A percentile compares a stretch with the other conserved stretches of the same genome.
Conservation (phyloP, 768 basidiomycete species). For the Amyloporia xantha region DNA sequence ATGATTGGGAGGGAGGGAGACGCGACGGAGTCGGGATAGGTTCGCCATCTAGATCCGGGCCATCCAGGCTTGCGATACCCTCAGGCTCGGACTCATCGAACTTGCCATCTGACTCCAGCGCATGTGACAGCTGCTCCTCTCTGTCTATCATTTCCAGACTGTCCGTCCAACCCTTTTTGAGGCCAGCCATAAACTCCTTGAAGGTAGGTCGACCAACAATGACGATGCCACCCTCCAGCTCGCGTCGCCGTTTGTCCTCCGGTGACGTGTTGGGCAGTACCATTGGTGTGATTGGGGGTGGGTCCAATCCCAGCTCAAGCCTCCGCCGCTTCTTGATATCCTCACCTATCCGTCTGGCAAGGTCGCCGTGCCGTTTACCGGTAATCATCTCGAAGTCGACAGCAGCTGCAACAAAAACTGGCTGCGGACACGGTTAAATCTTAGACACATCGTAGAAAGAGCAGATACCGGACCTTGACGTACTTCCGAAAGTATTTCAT, state of each 20-base stretch:
- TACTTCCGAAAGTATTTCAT: constrained; percentile 93
- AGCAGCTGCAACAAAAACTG: constrained; percentile 88
- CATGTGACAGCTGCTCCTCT: constrained; percentile 63
- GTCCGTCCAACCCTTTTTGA: constrained; percentile 80
- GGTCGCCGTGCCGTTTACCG: constrained; percentile 80
- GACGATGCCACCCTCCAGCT: constrained; percentile 78
- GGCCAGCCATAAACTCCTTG: constrained; percentile 91
- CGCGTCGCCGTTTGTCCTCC: constrained; percentile 45
- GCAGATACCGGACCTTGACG: constrained; percentile 68
- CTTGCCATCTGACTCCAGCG: constrained; percentile 62
- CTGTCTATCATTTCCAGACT: constrained; percentile 58
- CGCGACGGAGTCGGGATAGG: constrained; percentile 37
- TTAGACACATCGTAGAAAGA: constrained; percentile 10
- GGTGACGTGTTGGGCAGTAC: constrained; percentile 47
- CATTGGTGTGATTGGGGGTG: constrained; percentile 34
- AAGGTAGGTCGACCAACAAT: constrained; percentile 84
- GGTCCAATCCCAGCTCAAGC: constrained; percentile 56
- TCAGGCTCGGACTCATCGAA: constrained; percentile 62
- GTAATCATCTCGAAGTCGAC: constrained; percentile 84
- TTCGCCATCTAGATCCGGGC: constrained; percentile 27
- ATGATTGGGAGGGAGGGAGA: constrained; percentile 27
- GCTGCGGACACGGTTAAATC: constrained; percentile 42
- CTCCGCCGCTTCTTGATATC: constrained; percentile 68
- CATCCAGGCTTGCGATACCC: constrained; percentile 22
- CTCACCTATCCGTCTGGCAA: constrained; percentile 70